A percentile compares a stretch with the other conserved stretches of the same genome.
These are phyloP conservation scores for Colletotrichum theobromicola DNA, from an alignment of 2,329 filamentous ascomycete genomes.

Conservation along the genomic window DNA sequence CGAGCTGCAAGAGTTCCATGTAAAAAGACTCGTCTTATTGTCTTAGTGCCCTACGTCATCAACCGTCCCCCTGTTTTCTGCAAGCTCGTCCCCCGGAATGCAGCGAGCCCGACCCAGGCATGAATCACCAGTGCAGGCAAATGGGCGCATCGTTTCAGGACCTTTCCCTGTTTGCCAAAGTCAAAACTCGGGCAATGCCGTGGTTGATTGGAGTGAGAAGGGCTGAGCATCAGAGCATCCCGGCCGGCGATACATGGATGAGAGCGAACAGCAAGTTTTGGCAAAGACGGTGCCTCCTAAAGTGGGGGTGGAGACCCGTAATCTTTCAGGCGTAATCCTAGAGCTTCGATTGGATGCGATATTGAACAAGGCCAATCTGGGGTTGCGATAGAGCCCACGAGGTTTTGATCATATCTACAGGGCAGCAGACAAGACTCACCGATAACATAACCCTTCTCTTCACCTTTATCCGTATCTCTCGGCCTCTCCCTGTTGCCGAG, in stretches of 20 bases:
- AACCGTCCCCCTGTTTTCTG: neutral
- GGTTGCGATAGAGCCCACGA: neutral
- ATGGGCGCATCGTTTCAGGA: neutral
- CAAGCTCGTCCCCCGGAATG: neutral
- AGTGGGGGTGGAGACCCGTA: slow-evolving; percentile 16
- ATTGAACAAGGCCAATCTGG: neutral
- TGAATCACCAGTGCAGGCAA: neutral
- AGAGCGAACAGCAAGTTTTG: neutral
- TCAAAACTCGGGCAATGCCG: neutral
- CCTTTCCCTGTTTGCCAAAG: neutral
- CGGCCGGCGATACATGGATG: neutral
- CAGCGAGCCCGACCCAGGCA: neutral
- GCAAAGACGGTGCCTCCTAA: neutral
- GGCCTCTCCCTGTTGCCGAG: neutral
- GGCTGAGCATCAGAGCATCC: neutral
- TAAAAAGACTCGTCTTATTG: neutral
- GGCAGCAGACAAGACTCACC: neutral
- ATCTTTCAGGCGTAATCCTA: slow-evolving; percentile 1
- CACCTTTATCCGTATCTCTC: neutral
- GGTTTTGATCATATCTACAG: neutral
- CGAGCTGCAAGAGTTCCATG: neutral
- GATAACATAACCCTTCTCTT: neutral
- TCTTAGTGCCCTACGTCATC: neutral
- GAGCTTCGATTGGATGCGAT: neutral
- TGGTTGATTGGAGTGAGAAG: slow-evolving; percentile 5